These are phyloP conservation scores for Lactarius hatsudake DNA, from an alignment of 768 basidiomycete genomes.

Conservation along the genomic window DNA sequence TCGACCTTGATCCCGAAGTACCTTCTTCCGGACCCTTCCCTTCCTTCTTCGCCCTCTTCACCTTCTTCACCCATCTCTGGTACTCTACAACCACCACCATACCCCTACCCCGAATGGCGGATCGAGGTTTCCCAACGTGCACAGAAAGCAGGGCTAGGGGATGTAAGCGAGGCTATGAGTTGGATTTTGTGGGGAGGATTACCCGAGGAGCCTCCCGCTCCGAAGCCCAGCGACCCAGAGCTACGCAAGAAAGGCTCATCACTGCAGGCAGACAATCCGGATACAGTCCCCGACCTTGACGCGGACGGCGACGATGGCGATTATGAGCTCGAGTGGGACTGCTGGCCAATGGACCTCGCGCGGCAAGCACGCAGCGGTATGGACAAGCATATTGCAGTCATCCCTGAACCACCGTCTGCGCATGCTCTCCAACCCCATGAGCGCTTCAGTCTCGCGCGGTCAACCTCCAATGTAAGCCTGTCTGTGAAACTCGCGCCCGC, in stretches of 20 bases:
- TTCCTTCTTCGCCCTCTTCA: slow-evolving; percentile 11
- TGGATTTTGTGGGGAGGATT: slow-evolving; percentile 20
- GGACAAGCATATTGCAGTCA: background rate
- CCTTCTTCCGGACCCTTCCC: slow-evolving; percentile 3
- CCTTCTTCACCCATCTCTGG: background rate
- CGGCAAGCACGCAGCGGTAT: slow-evolving; percentile 18
- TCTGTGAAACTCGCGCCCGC: background rate
- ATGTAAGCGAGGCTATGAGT: slow-evolving; percentile 23
- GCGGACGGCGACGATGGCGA: slow-evolving; percentile 18
- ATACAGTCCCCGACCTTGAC: slow-evolving; percentile 1
- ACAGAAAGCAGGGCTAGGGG: slow-evolving; percentile 27
- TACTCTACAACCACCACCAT: background rate
- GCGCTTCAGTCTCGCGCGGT: background rate
- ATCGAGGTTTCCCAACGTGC: slow-evolving; percentile 27
- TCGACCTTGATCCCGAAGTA: slow-evolving; percentile 23
- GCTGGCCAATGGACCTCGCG: slow-evolving; percentile 29
- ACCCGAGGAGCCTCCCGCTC: background rate
- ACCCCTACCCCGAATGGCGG: slow-evolving; percentile 33
- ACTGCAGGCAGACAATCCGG: background rate
- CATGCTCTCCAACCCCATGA: background rate
- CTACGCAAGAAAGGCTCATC: slow-evolving; percentile 1
- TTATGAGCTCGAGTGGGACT: slow-evolving; percentile 32
- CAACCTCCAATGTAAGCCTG: slow-evolving; percentile 11
- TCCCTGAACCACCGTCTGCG: background rate
- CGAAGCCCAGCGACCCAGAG: background rate